These are phyloP conservation scores for Filobasidium uniguttulatum DNA, from an alignment of 1,284 basidiomycete genomes.

Conservation along the genomic window DNA sequence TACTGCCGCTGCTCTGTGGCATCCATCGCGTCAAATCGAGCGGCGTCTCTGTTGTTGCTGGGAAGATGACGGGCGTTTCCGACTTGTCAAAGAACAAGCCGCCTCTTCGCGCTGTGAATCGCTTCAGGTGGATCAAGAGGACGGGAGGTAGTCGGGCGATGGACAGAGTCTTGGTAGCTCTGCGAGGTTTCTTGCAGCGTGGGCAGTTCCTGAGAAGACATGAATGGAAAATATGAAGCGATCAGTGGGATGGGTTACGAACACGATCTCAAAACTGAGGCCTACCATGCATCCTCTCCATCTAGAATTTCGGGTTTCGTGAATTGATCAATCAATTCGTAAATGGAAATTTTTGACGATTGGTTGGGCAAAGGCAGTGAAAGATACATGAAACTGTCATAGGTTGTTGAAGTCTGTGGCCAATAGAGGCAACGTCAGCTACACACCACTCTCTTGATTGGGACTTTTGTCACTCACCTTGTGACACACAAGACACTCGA, in stretches of 20 bases:
- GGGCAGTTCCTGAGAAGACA: constrained; percentile 79
- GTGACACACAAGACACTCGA: constrained; percentile 80
- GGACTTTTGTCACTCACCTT: too few relatives aligned
- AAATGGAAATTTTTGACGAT: constrained; percentile 54
- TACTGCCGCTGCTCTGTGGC: constrained; percentile 50
- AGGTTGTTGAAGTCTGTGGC: constrained; percentile 83
- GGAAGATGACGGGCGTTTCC: constrained; percentile 80
- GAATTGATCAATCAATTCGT: constrained; percentile 78
- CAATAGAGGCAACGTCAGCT: constrained; percentile 10
- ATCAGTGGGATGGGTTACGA: background rate
- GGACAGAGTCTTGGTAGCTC: constrained; percentile 73
- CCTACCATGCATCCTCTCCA: constrained; percentile 85
- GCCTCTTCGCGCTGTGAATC: constrained; percentile 64
- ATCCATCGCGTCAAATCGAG: constrained; percentile 87
- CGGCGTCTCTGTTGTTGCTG: constrained; percentile 44
- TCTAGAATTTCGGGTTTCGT: constrained; percentile 84
- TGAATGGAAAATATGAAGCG: background rate
- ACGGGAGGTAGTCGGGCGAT: constrained; percentile 82
- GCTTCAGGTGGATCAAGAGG: constrained; percentile 87
- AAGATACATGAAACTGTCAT: constrained; percentile 94
- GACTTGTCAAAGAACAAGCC: constrained; percentile 92
- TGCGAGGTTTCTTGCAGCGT: constrained; percentile 69
- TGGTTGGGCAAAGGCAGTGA: constrained; percentile 72
- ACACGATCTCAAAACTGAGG: constrained; percentile 7
- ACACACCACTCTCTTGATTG: too few relatives aligned